These are phyloP conservation scores for Pseudocercospora cruenta DNA, from an alignment of 2,329 filamentous ascomycete genomes.

Conservation along the genomic window DNA sequence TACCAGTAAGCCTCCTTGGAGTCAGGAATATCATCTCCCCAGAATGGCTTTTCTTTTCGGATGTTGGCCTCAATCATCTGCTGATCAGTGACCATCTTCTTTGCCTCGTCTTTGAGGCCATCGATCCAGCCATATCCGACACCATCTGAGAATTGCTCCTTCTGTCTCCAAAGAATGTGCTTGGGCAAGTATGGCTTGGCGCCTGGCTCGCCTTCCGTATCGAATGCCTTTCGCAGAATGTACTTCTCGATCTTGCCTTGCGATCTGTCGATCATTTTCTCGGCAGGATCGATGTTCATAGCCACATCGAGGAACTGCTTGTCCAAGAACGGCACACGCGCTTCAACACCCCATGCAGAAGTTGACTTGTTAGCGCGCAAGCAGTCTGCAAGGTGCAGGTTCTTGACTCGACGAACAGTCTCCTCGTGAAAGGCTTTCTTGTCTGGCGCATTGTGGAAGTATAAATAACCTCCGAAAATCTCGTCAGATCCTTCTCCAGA, in stretches of 20 bases:
- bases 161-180: slow-evolving; percentile 95
- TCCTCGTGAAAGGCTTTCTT: slow-evolving; percentile 94
- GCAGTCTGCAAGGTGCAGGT: slow-evolving; percentile 95
- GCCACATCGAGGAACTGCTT: slow-evolving; percentile 91
- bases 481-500: slow-evolving; percentile 97
- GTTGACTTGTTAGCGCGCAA: slow-evolving; percentile 99
- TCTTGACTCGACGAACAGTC: slow-evolving; percentile 91
- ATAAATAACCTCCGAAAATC: slow-evolving; percentile 97
- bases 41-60: slow-evolving; percentile 94
- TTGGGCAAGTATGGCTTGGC: slow-evolving; percentile 88
- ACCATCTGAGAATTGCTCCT: slow-evolving; percentile 98
- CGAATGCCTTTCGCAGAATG: slow-evolving; percentile 96
- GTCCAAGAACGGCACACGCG: slow-evolving; percentile 95
- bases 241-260: slow-evolving; percentile 79
- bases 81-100: slow-evolving; percentile 87
- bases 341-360: slow-evolving; percentile 95
- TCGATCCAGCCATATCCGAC: slow-evolving; percentile 99
- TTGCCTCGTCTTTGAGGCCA: slow-evolving; percentile 90
- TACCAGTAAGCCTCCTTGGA: slow-evolving; percentile 99
- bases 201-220: slow-evolving; percentile 76
- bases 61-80: slow-evolving; percentile 66
- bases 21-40: slow-evolving; percentile 90
- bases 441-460: slow-evolving; percentile 94
- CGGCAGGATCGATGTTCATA: slow-evolving; percentile 91
- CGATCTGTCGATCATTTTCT: slow-evolving; percentile 81